These are phyloP conservation scores for Lactarius vividus DNA, from an alignment of 768 basidiomycete species.

Conservation along the genomic window DNA sequence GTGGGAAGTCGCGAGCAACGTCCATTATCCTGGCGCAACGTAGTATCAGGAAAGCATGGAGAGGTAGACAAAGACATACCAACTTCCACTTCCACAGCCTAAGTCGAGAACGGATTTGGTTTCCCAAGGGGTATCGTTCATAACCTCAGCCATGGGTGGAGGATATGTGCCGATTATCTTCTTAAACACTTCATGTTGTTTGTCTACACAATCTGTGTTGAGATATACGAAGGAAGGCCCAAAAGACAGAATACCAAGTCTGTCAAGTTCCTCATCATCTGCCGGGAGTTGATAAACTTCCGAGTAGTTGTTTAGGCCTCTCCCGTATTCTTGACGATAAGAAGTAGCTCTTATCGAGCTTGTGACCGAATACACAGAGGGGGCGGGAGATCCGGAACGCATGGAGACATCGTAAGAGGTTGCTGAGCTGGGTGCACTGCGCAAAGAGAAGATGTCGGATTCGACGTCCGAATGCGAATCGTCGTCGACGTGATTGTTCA, in stretches of 20 bases:
- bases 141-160: conserved; percentile 51
- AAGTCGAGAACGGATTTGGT: conserved; percentile 67
- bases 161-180: conserved; percentile 68
- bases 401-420: conserved; percentile 60
- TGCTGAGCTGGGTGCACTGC: conserved; percentile 45
- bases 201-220: conserved; percentile 42
- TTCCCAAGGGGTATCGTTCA: conserved; percentile 59
- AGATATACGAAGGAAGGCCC: not conserved
- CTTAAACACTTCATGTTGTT: conserved; percentile 64
- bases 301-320: conserved; percentile 72
- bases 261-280: conserved; percentile 71
- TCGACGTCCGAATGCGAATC: conserved; percentile 41
- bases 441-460: conserved; percentile 46
- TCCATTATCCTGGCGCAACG: conserved; percentile 63
- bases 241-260: conserved; percentile 48
- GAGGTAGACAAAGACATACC: conserved; percentile 38
- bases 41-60: conserved; percentile 10
- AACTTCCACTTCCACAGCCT: conserved; percentile 77
- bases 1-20: conserved; percentile 67
- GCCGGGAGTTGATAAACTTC: conserved; percentile 77
- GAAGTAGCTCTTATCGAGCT: conserved; percentile 58
- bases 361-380: conserved; percentile 68
- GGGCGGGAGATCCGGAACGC: conserved; percentile 63
- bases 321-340: conserved; percentile 64
- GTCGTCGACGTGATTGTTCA: conserved; percentile 35